phyloP scores from a whole-genome alignment of 768 basidiomycete species.

The Serendipita sp. region DNA sequence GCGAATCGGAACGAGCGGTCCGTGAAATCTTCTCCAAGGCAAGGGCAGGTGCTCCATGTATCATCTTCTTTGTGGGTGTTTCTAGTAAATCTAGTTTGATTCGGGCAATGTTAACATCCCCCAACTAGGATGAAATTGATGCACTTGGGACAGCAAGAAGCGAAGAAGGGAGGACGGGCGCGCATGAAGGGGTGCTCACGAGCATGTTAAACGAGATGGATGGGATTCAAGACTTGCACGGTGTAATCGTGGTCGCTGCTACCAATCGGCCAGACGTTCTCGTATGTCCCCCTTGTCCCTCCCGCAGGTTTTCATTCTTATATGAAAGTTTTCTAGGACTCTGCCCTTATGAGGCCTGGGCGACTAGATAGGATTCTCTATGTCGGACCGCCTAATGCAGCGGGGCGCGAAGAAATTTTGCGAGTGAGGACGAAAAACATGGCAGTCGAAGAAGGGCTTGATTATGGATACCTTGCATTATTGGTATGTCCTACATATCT shows the following conservation, averaged over 20 bases:
- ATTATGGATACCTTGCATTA: constrained; percentile 48
- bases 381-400: constrained; percentile 77
- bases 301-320: background rate
- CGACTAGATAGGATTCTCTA: constrained; percentile 87
- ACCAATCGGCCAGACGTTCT: constrained; percentile 86
- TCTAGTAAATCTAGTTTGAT: background rate
- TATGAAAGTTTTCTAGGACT: constrained; percentile 40
- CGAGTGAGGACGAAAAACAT: constrained; percentile 60
- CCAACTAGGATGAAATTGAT: constrained; percentile 85
- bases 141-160: constrained; percentile 71
- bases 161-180: constrained; percentile 33
- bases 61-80: constrained; percentile 79
- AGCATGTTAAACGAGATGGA: constrained; percentile 97
- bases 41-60: constrained; percentile 81
- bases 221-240: constrained; percentile 84
- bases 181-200: constrained; percentile 81
- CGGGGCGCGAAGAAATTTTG: constrained; percentile 72
- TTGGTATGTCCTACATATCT: constrained; percentile 32
- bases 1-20: constrained; percentile 90
- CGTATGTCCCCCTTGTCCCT: constrained; percentile 27
- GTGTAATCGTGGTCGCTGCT: constrained; percentile 91
- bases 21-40: constrained; percentile 94
- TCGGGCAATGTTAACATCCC: too few species aligned
- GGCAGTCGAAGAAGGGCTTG: constrained; percentile 57
- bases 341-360: constrained; percentile 88